Percentiles rank a stretch among this genome's conserved stretches.
phyloP scores from a whole-genome alignment of 371 early-diverging fungal species.

The Mucor sp. region DNA sequence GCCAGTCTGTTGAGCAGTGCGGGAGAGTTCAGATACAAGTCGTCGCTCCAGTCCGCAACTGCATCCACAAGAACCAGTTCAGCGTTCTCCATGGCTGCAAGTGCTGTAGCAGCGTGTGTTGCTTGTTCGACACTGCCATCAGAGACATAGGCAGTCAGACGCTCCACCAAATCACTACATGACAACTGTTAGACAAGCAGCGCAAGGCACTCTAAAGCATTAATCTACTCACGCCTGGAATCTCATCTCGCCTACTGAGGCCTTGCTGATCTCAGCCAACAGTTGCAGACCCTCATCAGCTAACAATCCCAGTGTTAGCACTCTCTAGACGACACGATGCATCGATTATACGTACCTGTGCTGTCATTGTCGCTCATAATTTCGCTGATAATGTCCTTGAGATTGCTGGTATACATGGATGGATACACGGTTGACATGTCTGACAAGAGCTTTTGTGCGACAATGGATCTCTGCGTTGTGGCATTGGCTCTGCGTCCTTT shows the following conservation, averaged over 20 bases:
- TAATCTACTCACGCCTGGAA: conserved; percentile 26
- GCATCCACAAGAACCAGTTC: conserved; percentile 3
- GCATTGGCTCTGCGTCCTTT: conserved; percentile 22
- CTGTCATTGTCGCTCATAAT: conserved; percentile 14
- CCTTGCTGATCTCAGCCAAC: conserved; percentile 63
- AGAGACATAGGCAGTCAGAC: conserved; percentile 45
- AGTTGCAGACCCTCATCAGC: conserved; percentile 64
- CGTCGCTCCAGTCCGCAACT: conserved; percentile 23
- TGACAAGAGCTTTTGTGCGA: conserved; percentile 33
- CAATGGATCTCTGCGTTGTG: conserved; percentile 12
- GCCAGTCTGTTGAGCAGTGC: conserved; percentile 50
- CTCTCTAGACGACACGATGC: background rate
- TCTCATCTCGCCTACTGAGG: conserved; percentile 50
- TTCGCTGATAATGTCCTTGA: conserved; percentile 12
- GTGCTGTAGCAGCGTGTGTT: conserved; percentile 60
- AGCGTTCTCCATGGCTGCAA: conserved; percentile 49
- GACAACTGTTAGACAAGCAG: background rate
- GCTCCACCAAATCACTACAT: conserved; percentile 37
- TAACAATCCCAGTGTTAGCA: conserved; percentile 11
- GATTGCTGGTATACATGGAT: conserved; percentile 14
- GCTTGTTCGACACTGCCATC: conserved; percentile 58
- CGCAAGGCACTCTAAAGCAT: background rate
- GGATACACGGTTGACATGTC: conserved; percentile 24
- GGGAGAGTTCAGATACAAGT: conserved; percentile 20
- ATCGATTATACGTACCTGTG: background rate